phyloP scores from a whole-genome alignment of 306 rosid genomes.

The Vigna mungo region DNA sequence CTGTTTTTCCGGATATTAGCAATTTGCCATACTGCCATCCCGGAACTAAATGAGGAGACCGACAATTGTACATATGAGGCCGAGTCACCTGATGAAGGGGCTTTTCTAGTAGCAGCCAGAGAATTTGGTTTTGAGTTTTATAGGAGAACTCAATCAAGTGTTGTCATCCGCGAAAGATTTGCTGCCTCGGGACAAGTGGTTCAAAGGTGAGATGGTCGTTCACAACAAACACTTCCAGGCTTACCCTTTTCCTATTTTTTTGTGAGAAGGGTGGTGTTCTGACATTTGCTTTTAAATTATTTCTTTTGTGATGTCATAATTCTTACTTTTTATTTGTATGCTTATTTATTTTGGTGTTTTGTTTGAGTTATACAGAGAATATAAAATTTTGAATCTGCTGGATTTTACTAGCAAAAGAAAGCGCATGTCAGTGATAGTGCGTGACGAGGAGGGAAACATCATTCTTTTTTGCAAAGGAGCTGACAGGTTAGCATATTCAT shows the following conservation, averaged over 20 bases:
- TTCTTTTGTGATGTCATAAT: constrained; percentile 29
- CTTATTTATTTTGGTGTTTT: constrained; percentile 31
- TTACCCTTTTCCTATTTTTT: constrained; percentile 23
- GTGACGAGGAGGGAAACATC: constrained; percentile 78
- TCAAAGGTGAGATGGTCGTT: constrained; percentile 69
- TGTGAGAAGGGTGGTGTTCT: background rate
- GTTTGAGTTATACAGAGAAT: constrained; percentile 73
- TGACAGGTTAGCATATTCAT: constrained; percentile 80
- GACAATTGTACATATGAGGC: constrained; percentile 83
- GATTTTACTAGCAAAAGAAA: constrained; percentile 97
- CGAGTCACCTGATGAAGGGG: constrained; percentile 99
- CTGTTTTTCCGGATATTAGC: constrained; percentile 84
- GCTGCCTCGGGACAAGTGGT: constrained; percentile 59
- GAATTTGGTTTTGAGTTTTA: constrained; percentile 97
- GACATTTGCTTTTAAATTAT: constrained; percentile 13
- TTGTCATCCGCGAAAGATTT: constrained; percentile 66
- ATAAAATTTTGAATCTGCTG: constrained; percentile 76
- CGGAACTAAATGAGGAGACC: constrained; percentile 83
- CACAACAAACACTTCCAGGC: constrained; percentile 22
- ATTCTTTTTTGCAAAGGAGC: constrained; percentile 97
- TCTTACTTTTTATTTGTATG: constrained; percentile 34
- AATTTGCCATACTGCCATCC: constrained; percentile 97
- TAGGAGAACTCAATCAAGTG: constrained; percentile 85
- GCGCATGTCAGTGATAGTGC: constrained; percentile 91
- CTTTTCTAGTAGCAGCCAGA: constrained; percentile 94